Evolutionary conservation across 495 filamentous ascomycete species (phyloP).

Genomic region (Daldinia childiae): DNA sequence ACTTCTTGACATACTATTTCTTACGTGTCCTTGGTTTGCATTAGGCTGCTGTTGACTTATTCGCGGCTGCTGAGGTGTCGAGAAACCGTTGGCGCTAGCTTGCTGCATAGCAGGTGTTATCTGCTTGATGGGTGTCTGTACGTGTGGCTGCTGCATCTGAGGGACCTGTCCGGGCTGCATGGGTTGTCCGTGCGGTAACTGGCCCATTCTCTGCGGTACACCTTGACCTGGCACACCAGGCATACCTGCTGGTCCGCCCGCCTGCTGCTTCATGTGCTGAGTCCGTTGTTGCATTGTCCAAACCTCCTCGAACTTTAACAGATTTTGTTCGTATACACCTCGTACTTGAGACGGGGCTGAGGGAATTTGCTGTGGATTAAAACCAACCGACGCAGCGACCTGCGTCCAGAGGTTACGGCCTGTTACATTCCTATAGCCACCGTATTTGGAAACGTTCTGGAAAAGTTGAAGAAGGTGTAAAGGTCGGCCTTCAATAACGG

Average conservation of each 20-base stretch:
- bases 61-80: slow-evolving; percentile 57
- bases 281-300: slow-evolving; percentile 68
- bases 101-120: slow-evolving; percentile 56
- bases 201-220: slow-evolving; percentile 53
- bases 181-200: slow-evolving; percentile 56
- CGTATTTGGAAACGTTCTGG: slow-evolving; percentile 72
- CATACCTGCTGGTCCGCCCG: slow-evolving; percentile 51
- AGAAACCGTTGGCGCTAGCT: slow-evolving; percentile 59
- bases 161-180: slow-evolving; percentile 58
- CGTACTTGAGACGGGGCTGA: slow-evolving; percentile 73
- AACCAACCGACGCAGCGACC: slow-evolving; percentile 72
- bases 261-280: slow-evolving; percentile 66
- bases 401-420: slow-evolving; percentile 74
- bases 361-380: slow-evolving; percentile 71
- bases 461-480: slow-evolving; percentile 81
- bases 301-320: slow-evolving; percentile 78
- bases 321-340: slow-evolving; percentile 75
- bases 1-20: slow-evolving; percentile 56
- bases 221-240: slow-evolving; percentile 52
- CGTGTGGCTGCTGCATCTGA: slow-evolving; percentile 59
- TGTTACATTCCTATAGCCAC: slow-evolving; percentile 79
- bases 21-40: slow-evolving; percentile 43
- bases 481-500: slow-evolving; percentile 72
- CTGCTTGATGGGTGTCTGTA: slow-evolving; percentile 62
- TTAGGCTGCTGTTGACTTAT: slow-evolving; percentile 50